These are phyloP conservation scores for Ascoidea tarda DNA, from an alignment of 805 yeast species.

Conservation along the genomic window DNA sequence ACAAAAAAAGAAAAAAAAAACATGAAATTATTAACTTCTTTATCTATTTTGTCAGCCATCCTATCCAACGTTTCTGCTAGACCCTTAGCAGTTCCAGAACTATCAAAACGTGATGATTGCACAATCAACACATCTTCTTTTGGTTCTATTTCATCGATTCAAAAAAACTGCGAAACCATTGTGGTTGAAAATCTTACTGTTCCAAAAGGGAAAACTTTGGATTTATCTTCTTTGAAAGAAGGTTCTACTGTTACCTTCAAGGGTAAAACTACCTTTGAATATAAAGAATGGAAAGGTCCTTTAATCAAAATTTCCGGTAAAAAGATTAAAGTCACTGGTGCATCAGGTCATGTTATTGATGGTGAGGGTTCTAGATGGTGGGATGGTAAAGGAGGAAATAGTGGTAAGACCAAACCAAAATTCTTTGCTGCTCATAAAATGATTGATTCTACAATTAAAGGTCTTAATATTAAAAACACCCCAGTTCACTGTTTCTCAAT, in stretches of 20 bases:
- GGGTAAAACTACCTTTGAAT: conserved; percentile 11
- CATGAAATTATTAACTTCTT: too few species aligned
- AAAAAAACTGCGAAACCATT: conserved; percentile 6
- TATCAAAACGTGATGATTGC: not conserved
- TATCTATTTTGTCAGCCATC: too few species aligned
- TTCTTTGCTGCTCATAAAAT: conserved; percentile 8
- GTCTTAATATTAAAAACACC: conserved; percentile 9
- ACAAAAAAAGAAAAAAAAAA: too few species aligned
- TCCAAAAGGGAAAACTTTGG: conserved; percentile 12
- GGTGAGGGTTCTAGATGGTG: conserved; percentile 11
- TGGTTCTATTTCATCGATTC: conserved; percentile 1
- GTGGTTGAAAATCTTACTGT: conserved; percentile 8
- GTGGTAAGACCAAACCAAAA: conserved; percentile 10
- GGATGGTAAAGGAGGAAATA: conserved; percentile 11
- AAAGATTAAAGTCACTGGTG: conserved; percentile 10
- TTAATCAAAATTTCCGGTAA: conserved; percentile 9
- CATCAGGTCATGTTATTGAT: conserved; percentile 9
- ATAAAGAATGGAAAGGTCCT: conserved; percentile 11
- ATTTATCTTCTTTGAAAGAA: conserved; percentile 6
- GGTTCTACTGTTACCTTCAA: conserved; percentile 11
- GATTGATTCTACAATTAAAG: conserved; percentile 5
- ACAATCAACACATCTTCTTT: conserved; percentile 1
- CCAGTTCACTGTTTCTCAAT: conserved; percentile 10
- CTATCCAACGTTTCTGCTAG: too few species aligned
- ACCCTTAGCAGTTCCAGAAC: too few species aligned